Evolutionary conservation across 768 basidiomycete genomes (phyloP).

Genomic region (Tricholoma hemisulphureum): DNA sequence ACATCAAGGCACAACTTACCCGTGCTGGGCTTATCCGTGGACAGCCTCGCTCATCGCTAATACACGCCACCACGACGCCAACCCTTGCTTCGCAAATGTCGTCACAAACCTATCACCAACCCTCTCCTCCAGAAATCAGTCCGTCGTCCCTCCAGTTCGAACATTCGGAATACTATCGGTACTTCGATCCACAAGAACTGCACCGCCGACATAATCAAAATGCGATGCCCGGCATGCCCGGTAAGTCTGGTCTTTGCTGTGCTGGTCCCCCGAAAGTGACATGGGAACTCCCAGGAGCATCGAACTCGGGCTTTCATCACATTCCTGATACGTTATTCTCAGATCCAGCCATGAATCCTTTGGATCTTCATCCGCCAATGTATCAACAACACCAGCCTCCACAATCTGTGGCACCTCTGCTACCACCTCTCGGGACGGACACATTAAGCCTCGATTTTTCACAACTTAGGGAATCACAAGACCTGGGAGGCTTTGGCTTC

Average conservation of each 20-base stretch:
- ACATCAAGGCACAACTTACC: conserved; percentile 79
- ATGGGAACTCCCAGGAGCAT: conserved; percentile 29
- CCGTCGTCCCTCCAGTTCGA: conserved; percentile 22
- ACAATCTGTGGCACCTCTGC: conserved; percentile 23
- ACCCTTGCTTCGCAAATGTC: conserved; percentile 24
- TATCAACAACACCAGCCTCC: conserved; percentile 31
- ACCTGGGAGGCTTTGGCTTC: conserved; percentile 35
- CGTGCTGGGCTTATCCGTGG: conserved; percentile 79
- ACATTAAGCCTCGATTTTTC: conserved; percentile 31
- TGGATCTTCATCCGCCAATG: conserved; percentile 30
- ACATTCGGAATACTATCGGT: conserved; percentile 23
- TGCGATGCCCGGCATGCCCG: conserved; percentile 43
- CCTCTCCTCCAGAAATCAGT: conserved; percentile 28
- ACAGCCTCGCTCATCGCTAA: conserved; percentile 64
- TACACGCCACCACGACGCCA: conserved; percentile 33
- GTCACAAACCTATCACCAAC: conserved; percentile 26
- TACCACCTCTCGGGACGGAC: conserved; percentile 29
- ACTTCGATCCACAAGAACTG: conserved; percentile 21
- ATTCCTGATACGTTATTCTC: conserved; percentile 33
- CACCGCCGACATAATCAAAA: conserved; percentile 22
- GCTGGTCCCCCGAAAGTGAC: conserved; percentile 15
- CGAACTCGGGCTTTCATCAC: conserved; percentile 38
- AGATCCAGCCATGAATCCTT: conserved; percentile 28
- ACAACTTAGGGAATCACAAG: conserved; percentile 30
- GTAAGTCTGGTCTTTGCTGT: conserved; percentile 32